A percentile compares a stretch with the other conserved stretches of the same genome.
Conservation (phyloP, 108 stramenopile genomes). For the Nitzschia putrida region DNA sequence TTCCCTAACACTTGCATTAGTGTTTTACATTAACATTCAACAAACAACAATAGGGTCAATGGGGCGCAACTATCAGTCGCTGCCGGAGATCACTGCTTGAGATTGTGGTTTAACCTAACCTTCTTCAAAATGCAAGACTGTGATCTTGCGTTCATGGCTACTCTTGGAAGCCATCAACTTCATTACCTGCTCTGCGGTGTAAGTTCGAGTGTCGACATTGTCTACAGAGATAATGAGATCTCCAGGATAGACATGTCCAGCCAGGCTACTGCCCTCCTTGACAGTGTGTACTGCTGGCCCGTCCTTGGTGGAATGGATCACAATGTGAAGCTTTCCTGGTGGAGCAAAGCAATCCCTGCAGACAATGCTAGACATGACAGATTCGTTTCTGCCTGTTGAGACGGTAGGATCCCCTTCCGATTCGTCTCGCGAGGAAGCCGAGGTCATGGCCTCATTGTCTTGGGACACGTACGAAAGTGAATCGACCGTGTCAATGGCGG, state of each 20-base stretch:
- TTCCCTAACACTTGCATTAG: no score
- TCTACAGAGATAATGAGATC: constrained; percentile 82
- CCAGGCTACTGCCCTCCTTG: constrained; percentile 61
- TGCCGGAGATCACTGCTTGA: neutral
- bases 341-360: constrained; percentile 76
- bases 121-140: constrained; percentile 64
- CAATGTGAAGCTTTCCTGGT: constrained; percentile 72
- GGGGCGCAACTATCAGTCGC: neutral
- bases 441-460: constrained; percentile 33
- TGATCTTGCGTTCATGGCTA: constrained; percentile 64
- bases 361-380: constrained; percentile 56
- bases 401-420: constrained; percentile 32
- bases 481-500: constrained; percentile 33
- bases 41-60: neutral
- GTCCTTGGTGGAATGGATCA: constrained; percentile 82
- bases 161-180: constrained; percentile 64
- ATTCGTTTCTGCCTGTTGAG: constrained; percentile 22
- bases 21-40: neutral
- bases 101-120: constrained; percentile 3
- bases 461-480: constrained; percentile 67
- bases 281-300: constrained; percentile 77
- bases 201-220: constrained; percentile 71
- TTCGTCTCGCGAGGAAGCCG: constrained; percentile 22
- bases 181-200: constrained; percentile 72
- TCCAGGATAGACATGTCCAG: constrained; percentile 74